phyloP scores from a whole-genome alignment of 768 basidiomycete species.

The Erythrobasidium yunnanense region DNA sequence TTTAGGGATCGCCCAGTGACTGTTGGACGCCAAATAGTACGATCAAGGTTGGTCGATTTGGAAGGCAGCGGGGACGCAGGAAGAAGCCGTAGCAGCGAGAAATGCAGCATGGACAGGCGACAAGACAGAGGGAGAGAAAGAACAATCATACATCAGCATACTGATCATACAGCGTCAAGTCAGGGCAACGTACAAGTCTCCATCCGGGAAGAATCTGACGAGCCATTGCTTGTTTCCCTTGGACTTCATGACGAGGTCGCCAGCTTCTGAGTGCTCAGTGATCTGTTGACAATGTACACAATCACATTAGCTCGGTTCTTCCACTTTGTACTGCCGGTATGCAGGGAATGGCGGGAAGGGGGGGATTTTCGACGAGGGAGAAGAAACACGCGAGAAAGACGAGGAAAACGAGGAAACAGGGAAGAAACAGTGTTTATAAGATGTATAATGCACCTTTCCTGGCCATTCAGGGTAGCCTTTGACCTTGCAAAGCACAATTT shows the following conservation, averaged over 20 bases:
- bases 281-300: constrained; percentile 49
- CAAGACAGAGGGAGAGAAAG: not conserved
- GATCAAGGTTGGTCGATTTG: not conserved
- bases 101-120: not conserved
- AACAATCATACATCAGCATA: not conserved
- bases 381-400: constrained; percentile 10
- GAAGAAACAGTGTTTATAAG: not conserved
- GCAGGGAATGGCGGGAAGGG: not conserved
- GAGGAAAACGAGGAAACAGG: constrained; percentile 23
- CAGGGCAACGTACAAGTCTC: constrained; percentile 66
- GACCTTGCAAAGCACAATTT: constrained; percentile 82
- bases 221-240: constrained; percentile 63
- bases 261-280: constrained; percentile 60
- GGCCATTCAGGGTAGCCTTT: constrained; percentile 92
- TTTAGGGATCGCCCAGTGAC: constrained; percentile 71
- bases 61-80: not conserved
- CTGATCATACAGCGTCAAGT: not conserved
- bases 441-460: constrained; percentile 60
- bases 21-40: constrained; percentile 39
- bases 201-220: constrained; percentile 80
- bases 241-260: constrained; percentile 54
- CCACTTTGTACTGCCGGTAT: not conserved
- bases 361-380: not conserved
- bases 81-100: not conserved
- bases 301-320: not conserved